A percentile compares a stretch with the other conserved stretches of the same genome.
Evolutionary conservation across 441 rosid species (phyloP).

Genomic region (Francoa sonchifolia): DNA sequence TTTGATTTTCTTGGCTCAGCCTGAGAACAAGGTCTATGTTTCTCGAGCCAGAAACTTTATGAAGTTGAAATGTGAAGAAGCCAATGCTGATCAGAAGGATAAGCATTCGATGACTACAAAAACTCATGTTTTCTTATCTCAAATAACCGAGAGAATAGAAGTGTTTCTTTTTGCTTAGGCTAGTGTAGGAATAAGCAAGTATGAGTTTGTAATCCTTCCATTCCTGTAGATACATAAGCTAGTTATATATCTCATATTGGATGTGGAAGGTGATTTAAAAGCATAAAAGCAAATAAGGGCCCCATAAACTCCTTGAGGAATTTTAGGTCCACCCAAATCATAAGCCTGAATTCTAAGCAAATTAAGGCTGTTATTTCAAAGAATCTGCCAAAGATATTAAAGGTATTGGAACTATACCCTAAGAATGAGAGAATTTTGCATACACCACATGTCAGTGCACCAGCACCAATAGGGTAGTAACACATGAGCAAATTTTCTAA

Average conservation of each 20-base stretch:
- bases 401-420: conserved; percentile 39
- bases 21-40: conserved; percentile 22
- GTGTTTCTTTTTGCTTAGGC: conserved; percentile 29
- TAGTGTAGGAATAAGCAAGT: conserved; percentile 27
- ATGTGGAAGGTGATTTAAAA: conserved; percentile 51
- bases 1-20: conserved; percentile 20
- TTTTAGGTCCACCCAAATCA: conserved; percentile 56
- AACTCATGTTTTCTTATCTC: conserved; percentile 33
- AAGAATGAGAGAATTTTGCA: conserved; percentile 68
- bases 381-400: conserved; percentile 66
- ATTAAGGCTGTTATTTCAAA: conserved; percentile 57
- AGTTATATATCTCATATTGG: conserved; percentile 45
- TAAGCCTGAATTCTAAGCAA: conserved; percentile 41
- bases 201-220: conserved; percentile 26
- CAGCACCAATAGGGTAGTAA: conserved; percentile 15
- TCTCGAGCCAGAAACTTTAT: conserved; percentile 29
- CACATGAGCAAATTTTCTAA: conserved; percentile 24
- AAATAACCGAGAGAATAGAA: conserved; percentile 30
- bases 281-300: conserved; percentile 56
- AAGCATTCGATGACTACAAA: conserved; percentile 28
- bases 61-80: conserved; percentile 32
- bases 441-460: conserved; percentile 18
- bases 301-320: conserved; percentile 25
- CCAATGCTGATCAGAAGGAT: conserved; percentile 42
- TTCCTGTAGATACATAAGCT: conserved; percentile 47